These are phyloP conservation scores for Neonectria coccinea DNA, from an alignment of 2,329 filamentous ascomycete species.

Conservation along the genomic window DNA sequence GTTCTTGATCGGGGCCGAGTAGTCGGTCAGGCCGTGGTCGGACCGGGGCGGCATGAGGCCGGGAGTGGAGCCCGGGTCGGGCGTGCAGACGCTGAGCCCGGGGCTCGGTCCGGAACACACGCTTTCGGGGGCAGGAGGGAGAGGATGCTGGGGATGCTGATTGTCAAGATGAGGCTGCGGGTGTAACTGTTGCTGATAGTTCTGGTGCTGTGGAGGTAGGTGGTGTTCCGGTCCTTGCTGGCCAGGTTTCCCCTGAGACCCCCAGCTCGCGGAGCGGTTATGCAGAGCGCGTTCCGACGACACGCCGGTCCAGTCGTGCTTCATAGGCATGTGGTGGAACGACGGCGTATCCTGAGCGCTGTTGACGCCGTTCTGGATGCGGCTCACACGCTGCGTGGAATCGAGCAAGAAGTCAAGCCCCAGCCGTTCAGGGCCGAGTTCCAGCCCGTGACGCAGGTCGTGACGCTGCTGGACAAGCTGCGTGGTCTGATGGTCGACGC, in stretches of 20 bases:
- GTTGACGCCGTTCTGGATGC: constrained; percentile 63
- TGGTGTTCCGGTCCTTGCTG: constrained; percentile 36
- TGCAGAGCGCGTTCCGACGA: constrained; percentile 43
- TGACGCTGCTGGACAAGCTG: constrained; percentile 61
- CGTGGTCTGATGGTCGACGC: constrained; percentile 27
- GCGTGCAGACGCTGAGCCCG: constrained; percentile 30
- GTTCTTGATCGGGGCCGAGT: constrained; percentile 64
- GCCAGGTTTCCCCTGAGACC: constrained; percentile 36
- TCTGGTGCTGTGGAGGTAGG: constrained; percentile 27
- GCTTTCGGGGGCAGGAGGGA: constrained; percentile 39
- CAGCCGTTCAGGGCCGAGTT: constrained; percentile 74
- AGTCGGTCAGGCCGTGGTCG: constrained; percentile 36
- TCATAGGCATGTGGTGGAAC: constrained; percentile 62
- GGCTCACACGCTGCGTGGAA: constrained; percentile 65
- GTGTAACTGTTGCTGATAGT: constrained; percentile 14
- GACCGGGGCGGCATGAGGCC: constrained; percentile 36
- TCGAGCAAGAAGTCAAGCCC: constrained; percentile 81
- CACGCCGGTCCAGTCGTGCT: constrained; percentile 60
- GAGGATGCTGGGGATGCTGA: constrained; percentile 23
- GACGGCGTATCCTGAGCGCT: constrained; percentile 59
- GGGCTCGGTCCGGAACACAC: constrained; percentile 39
- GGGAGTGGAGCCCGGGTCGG: constrained; percentile 23
- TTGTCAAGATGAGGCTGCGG: constrained; percentile 26
- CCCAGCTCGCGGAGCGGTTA: constrained; percentile 40
- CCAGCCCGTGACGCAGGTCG: constrained; percentile 65